These are phyloP conservation scores for Penicillium cosmopolitanum DNA, from an alignment of 495 filamentous ascomycete species.

Conservation along the genomic window DNA sequence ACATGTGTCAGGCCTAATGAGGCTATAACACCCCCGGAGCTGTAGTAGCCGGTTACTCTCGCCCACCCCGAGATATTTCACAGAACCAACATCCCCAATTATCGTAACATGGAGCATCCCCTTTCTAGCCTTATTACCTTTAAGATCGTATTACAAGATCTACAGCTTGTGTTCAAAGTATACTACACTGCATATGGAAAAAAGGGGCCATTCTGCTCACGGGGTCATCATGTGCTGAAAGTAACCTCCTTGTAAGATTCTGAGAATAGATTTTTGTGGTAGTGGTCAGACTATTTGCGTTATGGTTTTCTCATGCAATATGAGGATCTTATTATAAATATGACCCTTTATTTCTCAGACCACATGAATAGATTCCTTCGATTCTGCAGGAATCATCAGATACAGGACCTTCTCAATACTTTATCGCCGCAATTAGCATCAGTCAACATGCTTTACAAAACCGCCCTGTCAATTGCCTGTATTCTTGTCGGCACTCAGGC, in stretches of 20 bases:
- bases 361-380: neutral
- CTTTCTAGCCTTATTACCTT: neutral
- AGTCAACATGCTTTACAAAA: conserved; percentile 22
- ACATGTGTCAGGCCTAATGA: no score
- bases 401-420: no score
- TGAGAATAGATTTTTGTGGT: neutral
- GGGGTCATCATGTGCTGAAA: neutral
- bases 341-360: neutral
- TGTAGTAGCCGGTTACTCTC: neutral
- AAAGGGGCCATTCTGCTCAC: no score
- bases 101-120: neutral
- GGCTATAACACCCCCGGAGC: neutral
- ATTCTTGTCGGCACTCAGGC: conserved; percentile 22
- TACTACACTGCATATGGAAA: no score
- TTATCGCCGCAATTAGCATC: no score
- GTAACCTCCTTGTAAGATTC: neutral
- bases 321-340: neutral
- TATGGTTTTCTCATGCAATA: no score
- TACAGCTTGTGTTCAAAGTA: neutral
- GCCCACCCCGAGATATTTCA: neutral
- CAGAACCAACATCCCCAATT: neutral
- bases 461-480: conserved; percentile 10
- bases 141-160: neutral
- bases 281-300: neutral
- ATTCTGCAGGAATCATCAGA: no score